A percentile compares a stretch with the other conserved stretches of the same genome.
These are phyloP conservation scores for Radiomyces spectabilis DNA, from an alignment of 192 early-diverging fungal genomes.

Conservation along the genomic window DNA sequence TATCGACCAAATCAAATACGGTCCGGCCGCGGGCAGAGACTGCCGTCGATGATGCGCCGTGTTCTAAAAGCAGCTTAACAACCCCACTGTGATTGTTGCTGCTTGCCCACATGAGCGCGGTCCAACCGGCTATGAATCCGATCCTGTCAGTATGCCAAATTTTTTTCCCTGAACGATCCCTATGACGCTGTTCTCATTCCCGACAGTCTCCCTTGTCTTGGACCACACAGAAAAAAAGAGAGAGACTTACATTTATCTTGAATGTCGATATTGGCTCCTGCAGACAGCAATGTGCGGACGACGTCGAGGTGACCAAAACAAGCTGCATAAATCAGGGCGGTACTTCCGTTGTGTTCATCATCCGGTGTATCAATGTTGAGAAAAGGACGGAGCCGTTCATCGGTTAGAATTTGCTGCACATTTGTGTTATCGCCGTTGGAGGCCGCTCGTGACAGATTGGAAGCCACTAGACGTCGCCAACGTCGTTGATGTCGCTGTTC, in stretches of 20 bases:
- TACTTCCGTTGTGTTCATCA: constrained; percentile 63
- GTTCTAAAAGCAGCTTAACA: constrained; percentile 66
- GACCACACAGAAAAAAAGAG: too few relatives aligned
- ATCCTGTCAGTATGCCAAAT: neutral
- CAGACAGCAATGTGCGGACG: constrained; percentile 57
- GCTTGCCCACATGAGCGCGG: constrained; percentile 86
- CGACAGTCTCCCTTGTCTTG: neutral
- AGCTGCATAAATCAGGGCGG: constrained; percentile 80
- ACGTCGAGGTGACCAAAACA: constrained; percentile 80
- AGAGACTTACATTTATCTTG: constrained; percentile 69
- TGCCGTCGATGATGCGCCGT: constrained; percentile 64
- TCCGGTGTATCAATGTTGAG: constrained; percentile 76
- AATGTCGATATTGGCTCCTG: constrained; percentile 67
- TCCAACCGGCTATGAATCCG: constrained; percentile 62
- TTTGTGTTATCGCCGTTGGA: constrained; percentile 67
- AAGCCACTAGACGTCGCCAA: neutral
- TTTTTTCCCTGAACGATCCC: neutral
- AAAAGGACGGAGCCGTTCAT: constrained; percentile 31
- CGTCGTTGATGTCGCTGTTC: neutral
- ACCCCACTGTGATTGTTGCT: constrained; percentile 71
- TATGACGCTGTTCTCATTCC: neutral
- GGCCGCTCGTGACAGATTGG: constrained; percentile 52
- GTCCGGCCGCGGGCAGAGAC: constrained; percentile 67
- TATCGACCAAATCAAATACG: constrained; percentile 63
- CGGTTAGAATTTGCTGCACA: constrained; percentile 53